Conservation (phyloP, 495 filamentous ascomycete genomes). For the Platismatia glauca region DNA sequence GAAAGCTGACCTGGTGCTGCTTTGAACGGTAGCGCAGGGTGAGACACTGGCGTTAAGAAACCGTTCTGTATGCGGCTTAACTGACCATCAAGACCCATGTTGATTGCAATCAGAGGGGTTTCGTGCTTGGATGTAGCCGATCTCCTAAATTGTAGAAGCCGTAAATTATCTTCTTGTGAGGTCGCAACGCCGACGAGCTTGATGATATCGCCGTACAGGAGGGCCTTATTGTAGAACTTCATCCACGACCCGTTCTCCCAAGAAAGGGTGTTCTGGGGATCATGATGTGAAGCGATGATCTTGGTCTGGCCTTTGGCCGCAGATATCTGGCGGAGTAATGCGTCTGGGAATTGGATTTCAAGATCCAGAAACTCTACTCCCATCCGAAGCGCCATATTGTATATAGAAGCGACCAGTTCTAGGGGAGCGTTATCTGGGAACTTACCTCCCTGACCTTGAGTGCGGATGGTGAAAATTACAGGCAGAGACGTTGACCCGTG, state of each 20-base stretch:
- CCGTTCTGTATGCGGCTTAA: slow-evolving; percentile 81
- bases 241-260: slow-evolving; percentile 90
- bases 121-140: slow-evolving; percentile 63
- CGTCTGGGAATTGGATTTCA: slow-evolving; percentile 77
- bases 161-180: slow-evolving; percentile 73
- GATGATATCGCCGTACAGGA: slow-evolving; percentile 82
- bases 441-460: slow-evolving; percentile 72
- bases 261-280: slow-evolving; percentile 65
- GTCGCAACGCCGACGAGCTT: slow-evolving; percentile 86
- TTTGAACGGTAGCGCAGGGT: slow-evolving; percentile 80
- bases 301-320: slow-evolving; percentile 61
- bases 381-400: slow-evolving; percentile 66
- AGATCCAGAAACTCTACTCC: slow-evolving; percentile 90
- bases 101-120: slow-evolving; percentile 82
- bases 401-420: slow-evolving; percentile 61
- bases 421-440: slow-evolving; percentile 68
- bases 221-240: slow-evolving; percentile 72
- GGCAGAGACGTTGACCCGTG: slow-evolving; percentile 68
- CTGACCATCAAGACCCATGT: slow-evolving; percentile 87
- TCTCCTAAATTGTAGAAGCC: slow-evolving; percentile 71
- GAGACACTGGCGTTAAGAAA: slow-evolving; percentile 94
- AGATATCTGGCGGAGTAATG: slow-evolving; percentile 56
- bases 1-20: slow-evolving; percentile 93
- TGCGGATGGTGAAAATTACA: slow-evolving; percentile 88
- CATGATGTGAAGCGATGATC: slow-evolving; percentile 94